Base-by-base conservation (phyloP, 345 rosid genomes). In the Punica granatum region DNA sequence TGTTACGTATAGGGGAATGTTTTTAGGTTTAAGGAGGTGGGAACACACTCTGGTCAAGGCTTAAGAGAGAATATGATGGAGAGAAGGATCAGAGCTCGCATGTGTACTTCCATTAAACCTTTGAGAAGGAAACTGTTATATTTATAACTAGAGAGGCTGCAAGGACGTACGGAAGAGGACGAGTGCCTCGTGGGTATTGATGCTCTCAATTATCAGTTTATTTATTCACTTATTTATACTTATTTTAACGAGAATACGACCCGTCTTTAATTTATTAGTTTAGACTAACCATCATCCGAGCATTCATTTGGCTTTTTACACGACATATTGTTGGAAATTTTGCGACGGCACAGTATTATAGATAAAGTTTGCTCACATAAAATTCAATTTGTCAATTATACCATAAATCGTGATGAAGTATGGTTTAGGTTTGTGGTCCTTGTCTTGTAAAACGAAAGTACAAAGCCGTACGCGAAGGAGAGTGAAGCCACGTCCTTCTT, bases 401-500 rank as follows among this genome's bases (percentile, higher is more conserved):
- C 21, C 9, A 16, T 16, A 44, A 44, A 13, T 0, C 18, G 9
- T 4, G 18, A 2, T 44, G 3, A 3, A 10, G 3, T 10, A 44
- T 44, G 13, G 19, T 44, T 44, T 3, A 13, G 9, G 3, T 11
- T 18, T 13, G 21, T 23, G 0, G 1, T 23, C 6, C 3, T n/a
- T 56, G 10, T 2, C 26, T 26, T 25, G 62, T 30, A 30, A 3
- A 30, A 39, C 42, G 36, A 61, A 77, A 49, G 78, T 73, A 71
- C 80, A n/a, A 16, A 41, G 67, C 77, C 77, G 75, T 69, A 51
- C 49, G 15, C 30, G 43, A 65, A 26, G 33, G 60, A 25, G 63
- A 42, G 78, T 75, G 72, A 73, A 60, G 78, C 70, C 63, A 36
- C 33, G 60, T 67, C n/a, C 35, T 30, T 39, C 41, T 33, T 14